phyloP scores from a whole-genome alignment of 2,329 filamentous ascomycete genomes.

The Fusarium sp. region DNA sequence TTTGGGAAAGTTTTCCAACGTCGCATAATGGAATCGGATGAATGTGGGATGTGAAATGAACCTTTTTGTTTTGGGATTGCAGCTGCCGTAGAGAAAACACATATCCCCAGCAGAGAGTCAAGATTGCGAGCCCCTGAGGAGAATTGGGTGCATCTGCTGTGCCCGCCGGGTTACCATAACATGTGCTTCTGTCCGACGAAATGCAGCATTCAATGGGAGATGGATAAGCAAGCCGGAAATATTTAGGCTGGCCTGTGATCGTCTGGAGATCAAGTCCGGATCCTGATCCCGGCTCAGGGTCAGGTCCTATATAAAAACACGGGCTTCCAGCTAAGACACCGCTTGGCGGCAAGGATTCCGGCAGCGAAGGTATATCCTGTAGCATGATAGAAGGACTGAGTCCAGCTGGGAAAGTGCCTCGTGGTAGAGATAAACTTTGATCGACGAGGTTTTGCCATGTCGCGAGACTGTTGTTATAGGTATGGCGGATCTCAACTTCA shows the following conservation, averaged over 20 bases:
- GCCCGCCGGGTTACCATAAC: slow-evolving; percentile 35
- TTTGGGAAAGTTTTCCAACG: slow-evolving; percentile 27
- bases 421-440: slow-evolving; percentile 34
- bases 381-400: slow-evolving; percentile 42
- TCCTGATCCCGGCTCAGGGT: background rate
- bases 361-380: slow-evolving; percentile 43
- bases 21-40: slow-evolving; percentile 35
- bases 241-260: slow-evolving; percentile 42
- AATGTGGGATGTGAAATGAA: slow-evolving; percentile 42
- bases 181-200: slow-evolving; percentile 32
- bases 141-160: slow-evolving; percentile 34
- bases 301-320: background rate
- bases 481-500: slow-evolving; percentile 33
- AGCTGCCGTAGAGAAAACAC: slow-evolving; percentile 46
- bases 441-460: slow-evolving; percentile 41
- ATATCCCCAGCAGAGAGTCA: slow-evolving; percentile 46
- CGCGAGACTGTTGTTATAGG: slow-evolving; percentile 36
- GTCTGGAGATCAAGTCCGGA: slow-evolving; percentile 36
- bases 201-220: slow-evolving; percentile 38
- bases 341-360: slow-evolving; percentile 35
- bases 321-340: slow-evolving; percentile 38
- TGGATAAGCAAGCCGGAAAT: slow-evolving; percentile 43
- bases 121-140: slow-evolving; percentile 42
- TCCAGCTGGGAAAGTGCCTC: slow-evolving; percentile 36
- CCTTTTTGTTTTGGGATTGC: slow-evolving; percentile 41